Percentiles rank a stretch among this genome's conserved stretches.
These are phyloP conservation scores for Acanthamoeba sp. DNA, from an alignment of 208 protist species.

Conservation along the genomic window DNA sequence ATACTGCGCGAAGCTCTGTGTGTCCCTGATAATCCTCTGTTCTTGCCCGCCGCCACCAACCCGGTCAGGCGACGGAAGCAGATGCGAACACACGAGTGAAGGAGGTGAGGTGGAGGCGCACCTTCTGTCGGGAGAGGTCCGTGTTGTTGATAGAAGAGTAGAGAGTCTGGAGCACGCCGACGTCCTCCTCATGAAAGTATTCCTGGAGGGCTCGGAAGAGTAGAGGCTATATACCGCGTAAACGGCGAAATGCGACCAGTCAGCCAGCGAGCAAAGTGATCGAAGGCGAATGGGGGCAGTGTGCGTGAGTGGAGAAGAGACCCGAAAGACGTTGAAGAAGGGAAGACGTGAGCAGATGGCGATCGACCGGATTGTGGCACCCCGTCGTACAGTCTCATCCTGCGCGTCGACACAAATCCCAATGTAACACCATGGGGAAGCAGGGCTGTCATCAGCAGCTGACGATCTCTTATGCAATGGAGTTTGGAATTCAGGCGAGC, in stretches of 20 bases:
- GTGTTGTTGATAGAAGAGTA: slow-evolving; percentile 39
- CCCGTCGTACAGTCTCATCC: slow-evolving; percentile 68
- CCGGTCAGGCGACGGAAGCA: too few relatives aligned
- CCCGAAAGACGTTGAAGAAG: slow-evolving; percentile 72
- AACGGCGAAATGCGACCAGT: too few relatives aligned
- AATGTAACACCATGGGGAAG: too few relatives aligned
- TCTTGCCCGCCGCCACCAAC: too few relatives aligned
- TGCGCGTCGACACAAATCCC: too few relatives aligned
- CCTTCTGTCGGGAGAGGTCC: slow-evolving; percentile 59
- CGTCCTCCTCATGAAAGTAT: slow-evolving; percentile 67
- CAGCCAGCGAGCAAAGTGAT: not conserved
- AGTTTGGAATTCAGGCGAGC: too few relatives aligned
- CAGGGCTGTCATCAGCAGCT: too few relatives aligned
- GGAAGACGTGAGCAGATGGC: slow-evolving; percentile 55
- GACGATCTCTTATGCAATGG: too few relatives aligned
- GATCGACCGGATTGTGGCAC: slow-evolving; percentile 66
- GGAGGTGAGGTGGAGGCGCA: not conserved
- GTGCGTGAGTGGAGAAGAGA: not conserved
- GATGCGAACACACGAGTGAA: not conserved
- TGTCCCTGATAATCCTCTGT: slow-evolving; percentile 46
- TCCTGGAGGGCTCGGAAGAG: slow-evolving; percentile 69
- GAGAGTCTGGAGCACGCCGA: slow-evolving; percentile 7
- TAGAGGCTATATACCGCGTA: not conserved
- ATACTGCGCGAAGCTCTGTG: slow-evolving; percentile 51
- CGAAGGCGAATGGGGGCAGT: not conserved